Percentiles rank a stretch among this genome's conserved stretches.
Conservation (phyloP, 2,329 filamentous ascomycete species). For the Xylaria sp. region DNA sequence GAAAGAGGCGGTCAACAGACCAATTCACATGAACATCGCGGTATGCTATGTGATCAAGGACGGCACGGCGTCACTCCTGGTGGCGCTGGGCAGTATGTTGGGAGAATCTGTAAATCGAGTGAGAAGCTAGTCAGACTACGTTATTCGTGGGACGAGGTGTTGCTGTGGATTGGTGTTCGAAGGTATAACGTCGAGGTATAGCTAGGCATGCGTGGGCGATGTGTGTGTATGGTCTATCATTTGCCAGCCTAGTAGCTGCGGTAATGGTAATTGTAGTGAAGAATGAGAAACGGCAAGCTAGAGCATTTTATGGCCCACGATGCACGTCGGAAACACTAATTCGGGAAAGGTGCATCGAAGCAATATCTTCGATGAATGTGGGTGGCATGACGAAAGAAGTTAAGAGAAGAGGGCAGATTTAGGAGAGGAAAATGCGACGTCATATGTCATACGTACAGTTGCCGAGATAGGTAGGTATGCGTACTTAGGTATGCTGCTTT, state of each 20-base stretch:
- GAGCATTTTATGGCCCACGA: constrained; percentile 2
- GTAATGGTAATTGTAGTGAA: constrained; percentile 1
- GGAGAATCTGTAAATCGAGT: constrained; percentile 10
- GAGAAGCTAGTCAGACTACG: not conserved
- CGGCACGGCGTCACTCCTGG: constrained; percentile 3
- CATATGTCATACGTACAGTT: constrained; percentile 47
- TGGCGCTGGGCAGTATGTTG: not conserved
- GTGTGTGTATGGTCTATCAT: not conserved
- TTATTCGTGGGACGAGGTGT: not conserved
- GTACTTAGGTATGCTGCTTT: not conserved
- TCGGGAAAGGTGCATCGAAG: constrained; percentile 15
- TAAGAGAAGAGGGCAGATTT: constrained; percentile 33
- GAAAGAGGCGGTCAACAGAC: constrained; percentile 20
- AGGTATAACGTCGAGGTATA: not conserved
- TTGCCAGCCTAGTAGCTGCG: constrained; percentile 18
- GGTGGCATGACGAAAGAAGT: constrained; percentile 27
- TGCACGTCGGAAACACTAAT: constrained; percentile 20
- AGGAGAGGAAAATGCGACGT: constrained; percentile 39
- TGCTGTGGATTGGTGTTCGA: not conserved
- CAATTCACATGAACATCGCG: constrained; percentile 33
- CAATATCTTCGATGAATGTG: constrained; percentile 4
- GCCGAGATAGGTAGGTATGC: constrained; percentile 1
- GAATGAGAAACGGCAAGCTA: not conserved
- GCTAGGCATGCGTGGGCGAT: not conserved
- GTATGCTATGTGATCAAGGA: constrained; percentile 28